phyloP scores from a whole-genome alignment of 176 grass and related monocot genomes.

The Panicum miliaceum region DNA sequence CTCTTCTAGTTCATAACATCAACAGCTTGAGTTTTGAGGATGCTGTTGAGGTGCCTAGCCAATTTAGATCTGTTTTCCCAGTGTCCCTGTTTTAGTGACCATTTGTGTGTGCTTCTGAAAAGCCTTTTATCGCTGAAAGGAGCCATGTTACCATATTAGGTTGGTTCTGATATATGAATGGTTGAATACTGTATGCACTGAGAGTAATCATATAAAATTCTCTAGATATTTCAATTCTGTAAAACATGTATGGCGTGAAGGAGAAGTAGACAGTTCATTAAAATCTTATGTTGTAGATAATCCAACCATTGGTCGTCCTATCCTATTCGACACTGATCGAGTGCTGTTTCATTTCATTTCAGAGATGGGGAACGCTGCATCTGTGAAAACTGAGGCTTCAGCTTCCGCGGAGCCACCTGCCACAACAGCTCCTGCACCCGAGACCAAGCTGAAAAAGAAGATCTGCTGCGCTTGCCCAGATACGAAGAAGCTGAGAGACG shows the following conservation, averaged over 20 bases:
- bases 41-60: conserved; percentile 6
- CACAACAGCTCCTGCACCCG: conserved; percentile 35
- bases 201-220: background rate
- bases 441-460: conserved; percentile 84
- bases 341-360: background rate
- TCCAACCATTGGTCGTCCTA: background rate
- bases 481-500: conserved; percentile 70
- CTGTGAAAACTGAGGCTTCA: background rate
- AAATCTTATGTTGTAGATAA: background rate
- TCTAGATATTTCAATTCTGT: background rate
- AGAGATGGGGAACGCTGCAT: conserved; percentile 54
- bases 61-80: background rate
- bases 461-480: conserved; percentile 83
- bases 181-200: background rate
- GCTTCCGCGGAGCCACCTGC: conserved; percentile 1
- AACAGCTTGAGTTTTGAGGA: background rate
- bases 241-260: background rate
- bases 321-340: background rate
- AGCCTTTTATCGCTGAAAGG: background rate
- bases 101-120: background rate
- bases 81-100: background rate
- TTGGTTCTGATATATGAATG: background rate
- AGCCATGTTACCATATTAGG: background rate
- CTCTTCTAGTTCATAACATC: background rate
- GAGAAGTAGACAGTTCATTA: background rate